Base-by-base conservation (phyloP, 139 green algal species). In the Ettlia oleoabundans region DNA sequence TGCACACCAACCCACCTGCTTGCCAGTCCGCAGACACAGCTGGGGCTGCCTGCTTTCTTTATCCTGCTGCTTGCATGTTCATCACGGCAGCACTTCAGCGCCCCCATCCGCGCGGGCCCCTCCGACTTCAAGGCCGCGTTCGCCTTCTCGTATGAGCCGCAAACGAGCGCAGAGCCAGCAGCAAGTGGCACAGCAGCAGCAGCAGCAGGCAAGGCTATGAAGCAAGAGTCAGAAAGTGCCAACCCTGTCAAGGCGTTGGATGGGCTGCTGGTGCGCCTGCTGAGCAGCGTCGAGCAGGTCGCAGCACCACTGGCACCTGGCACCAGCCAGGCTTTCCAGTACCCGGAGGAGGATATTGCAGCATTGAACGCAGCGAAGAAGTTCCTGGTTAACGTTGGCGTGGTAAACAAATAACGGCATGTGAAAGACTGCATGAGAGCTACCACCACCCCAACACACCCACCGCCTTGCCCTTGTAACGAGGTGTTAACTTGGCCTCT, bases 31-130 rank as follows among this genome's bases (percentile, higher is more conserved):
- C 47, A 24, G 47, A 58, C 47, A 58, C 47, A 58, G 47, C 13
- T 15, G 47, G 47, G 10, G 47, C 47, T 58, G 47, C 47, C 47
- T 58, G 13, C 47, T 58, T 58, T 15, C 15, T 10, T 24, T 58
- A 15, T 58, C 13, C 13, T 58, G 47, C 47, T 58, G 47, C 47
- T 10, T 15, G 15, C 47, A 24, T 24, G 13, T 58, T 10, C 47
- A 10, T 58, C 47, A 58, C 47, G 47, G 72, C 72, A 79, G 72
- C 96, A 99, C 82, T 98, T 98, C 76, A 85, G 85, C 18, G 96
- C 91, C 7, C 96, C 96, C 42, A 87, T 99, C 22, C 66, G 35
- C 9, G 87, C 89, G 24, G 51, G 42, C 2, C 89, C 89, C 22
- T 32, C 76, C 9, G 87, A 92, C 42, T 80, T 92, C 42, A 78